Evolutionary conservation across 768 basidiomycete species (phyloP).

Genomic region (Albatrellus ellisii): DNA sequence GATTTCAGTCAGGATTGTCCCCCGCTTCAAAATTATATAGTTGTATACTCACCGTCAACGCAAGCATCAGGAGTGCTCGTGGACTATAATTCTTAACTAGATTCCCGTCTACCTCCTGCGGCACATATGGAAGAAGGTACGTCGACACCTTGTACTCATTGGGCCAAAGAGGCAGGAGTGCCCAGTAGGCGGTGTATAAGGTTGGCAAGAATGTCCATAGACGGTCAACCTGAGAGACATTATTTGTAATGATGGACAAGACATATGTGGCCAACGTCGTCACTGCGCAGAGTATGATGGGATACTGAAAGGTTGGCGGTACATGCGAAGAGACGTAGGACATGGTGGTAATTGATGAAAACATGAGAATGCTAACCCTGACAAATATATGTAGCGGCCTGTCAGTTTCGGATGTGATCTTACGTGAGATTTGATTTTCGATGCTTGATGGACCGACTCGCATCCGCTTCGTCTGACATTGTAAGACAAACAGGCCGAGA

Average conservation of each 20-base stretch:
- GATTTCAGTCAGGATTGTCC: neutral
- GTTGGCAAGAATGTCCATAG: constrained; percentile 64
- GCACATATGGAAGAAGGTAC: constrained; percentile 45
- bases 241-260: constrained; percentile 53
- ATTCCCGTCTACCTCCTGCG: constrained; percentile 25
- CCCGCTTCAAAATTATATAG: neutral
- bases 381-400: too few species aligned
- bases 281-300: constrained; percentile 44
- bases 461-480: too few species aligned
- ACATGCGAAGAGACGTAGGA: too few species aligned
- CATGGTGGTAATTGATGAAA: too few species aligned
- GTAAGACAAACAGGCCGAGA: too few species aligned
- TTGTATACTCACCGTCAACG: constrained; percentile 34
- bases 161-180: constrained; percentile 56
- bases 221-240: constrained; percentile 83
- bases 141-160: constrained; percentile 18
- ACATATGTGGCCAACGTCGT: constrained; percentile 38
- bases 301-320: constrained; percentile 29
- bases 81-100: constrained; percentile 43
- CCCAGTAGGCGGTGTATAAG: constrained; percentile 73
- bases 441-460: too few species aligned
- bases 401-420: too few species aligned
- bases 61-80: constrained; percentile 65
- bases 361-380: too few species aligned
- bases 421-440: too few species aligned